Evolutionary conservation across 2,329 filamentous ascomycete species (phyloP), one percentile per base, ranked within the genome.

Genomic region (Cercospora sesami): DNA sequence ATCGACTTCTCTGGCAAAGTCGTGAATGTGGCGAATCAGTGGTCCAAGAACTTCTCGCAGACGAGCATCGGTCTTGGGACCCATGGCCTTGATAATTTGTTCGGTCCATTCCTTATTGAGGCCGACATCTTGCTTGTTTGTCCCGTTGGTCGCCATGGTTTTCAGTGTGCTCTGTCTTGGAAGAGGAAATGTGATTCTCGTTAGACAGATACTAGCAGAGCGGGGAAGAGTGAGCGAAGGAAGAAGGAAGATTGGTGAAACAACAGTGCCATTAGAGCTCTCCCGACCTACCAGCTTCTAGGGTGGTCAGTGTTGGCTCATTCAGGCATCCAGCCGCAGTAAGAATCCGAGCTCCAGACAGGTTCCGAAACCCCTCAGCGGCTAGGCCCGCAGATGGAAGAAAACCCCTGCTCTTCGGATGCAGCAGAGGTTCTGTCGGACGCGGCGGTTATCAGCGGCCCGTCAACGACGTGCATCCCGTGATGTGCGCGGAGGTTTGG

Each of bases 1-100:
- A 69, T 88, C 83, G 61, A 85, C 83, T 74, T 88, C 86, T 67
- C 86, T 80, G 23, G 85, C 85, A 75, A 86, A 88, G 74, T 87
- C 86, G 70, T 88, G 86, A 5, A 88, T 77, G 74, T 88, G 86
- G 58, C 79, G 78, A 69, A 86, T 87, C 28, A 88, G 74, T 45
- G 81, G 80, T 30, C 78, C 75, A 79, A 86, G 82, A 74, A 86
- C 75, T 61, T 78, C 69, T 57, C 74, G 69, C 36, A 78, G 67
- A 7, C 79, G 74, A 2, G 74, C 74, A 62, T 73, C 71, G 4
- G 77, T 76, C 33, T 78, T 78, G 7, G 78, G 75, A 8, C 78
- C 78, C 59, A 75, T 80, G 7, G 79, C 73, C 18, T 76, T 75
- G 68, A 80, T 77, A 61, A 80, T 78, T 62, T 75, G 70, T 14